Conservation (phyloP, 2,329 filamentous ascomycete genomes). For the Colletotrichum shisoi region DNA sequence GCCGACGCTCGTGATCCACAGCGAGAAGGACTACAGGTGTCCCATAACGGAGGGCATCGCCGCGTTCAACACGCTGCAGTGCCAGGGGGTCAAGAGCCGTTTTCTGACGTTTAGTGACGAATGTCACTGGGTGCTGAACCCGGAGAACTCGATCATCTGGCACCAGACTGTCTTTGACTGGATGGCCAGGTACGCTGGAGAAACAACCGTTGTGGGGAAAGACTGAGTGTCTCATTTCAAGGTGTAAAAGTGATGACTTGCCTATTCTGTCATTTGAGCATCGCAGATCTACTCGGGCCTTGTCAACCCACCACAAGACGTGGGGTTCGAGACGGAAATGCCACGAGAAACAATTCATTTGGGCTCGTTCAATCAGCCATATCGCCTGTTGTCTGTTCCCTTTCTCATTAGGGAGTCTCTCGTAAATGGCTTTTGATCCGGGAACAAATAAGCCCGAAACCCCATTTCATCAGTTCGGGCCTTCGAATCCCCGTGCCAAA, state of each 20-base stretch:
- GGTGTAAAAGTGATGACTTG: not conserved
- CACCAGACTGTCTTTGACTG: conserved; percentile 72
- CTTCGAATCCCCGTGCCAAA: conserved; percentile 14
- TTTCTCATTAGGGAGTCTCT: not conserved
- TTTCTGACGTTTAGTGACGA: conserved; percentile 78
- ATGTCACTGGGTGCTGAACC: conserved; percentile 73
- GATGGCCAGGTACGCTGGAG: conserved; percentile 63
- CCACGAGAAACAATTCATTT: not conserved
- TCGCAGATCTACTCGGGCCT: not conserved
- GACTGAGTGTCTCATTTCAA: not conserved
- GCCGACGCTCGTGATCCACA: conserved; percentile 77
- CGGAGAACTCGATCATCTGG: conserved; percentile 74
- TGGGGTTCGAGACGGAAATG: not conserved
- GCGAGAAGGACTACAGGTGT: conserved; percentile 70
- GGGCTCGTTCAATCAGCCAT: not conserved
- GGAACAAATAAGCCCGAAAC: conserved; percentile 13
- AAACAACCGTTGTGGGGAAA: not conserved
- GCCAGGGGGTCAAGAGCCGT: conserved; percentile 70
- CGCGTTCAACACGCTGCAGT: conserved; percentile 76
- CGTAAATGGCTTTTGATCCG: not conserved
- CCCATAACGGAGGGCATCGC: conserved; percentile 64
- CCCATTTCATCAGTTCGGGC: conserved; percentile 4
- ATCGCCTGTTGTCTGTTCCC: not conserved
- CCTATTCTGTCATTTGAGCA: not conserved
- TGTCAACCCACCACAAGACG: no score